Conservation (phyloP, 371 early-diverging fungal genomes). For the Dinochytrium kinnereticum region DNA sequence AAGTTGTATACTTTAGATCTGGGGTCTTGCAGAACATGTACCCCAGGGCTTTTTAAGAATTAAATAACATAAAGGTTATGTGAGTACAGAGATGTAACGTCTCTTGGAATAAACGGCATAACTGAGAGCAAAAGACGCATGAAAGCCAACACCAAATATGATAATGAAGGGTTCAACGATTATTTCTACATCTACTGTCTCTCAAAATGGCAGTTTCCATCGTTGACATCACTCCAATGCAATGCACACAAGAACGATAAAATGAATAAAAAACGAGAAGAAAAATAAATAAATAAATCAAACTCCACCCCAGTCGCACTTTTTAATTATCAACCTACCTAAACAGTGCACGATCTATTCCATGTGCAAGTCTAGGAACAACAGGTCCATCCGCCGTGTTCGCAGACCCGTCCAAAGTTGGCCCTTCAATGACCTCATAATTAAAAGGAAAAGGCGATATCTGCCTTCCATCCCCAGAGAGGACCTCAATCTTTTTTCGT, state of each 20-base stretch:
- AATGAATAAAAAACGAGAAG: no score
- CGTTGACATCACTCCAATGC: not conserved
- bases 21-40: slow-evolving; percentile 84
- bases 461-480: no score
- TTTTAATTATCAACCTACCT: no score
- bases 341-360: not conserved
- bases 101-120: no score
- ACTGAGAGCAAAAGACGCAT: no score
- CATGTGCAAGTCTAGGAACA: not conserved
- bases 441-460: not conserved
- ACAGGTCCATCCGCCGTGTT: not conserved
- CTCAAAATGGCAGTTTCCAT: not conserved
- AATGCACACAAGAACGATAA: no score
- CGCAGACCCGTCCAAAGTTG: not conserved
- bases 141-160: no score
- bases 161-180: no score
- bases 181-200: not conserved
- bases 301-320: no score
- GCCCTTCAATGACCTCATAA: not conserved
- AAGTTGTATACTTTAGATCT: slow-evolving; percentile 79
- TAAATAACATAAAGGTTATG: not conserved
- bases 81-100: no score
- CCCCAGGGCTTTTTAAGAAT: slow-evolving; percentile 68
- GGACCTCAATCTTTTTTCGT: no score
- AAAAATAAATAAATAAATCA: no score